A percentile compares a stretch with the other conserved stretches of the same genome.
Conservation (phyloP, 2,329 filamentous ascomycete genomes). For the Xylariaceae sp. region DNA sequence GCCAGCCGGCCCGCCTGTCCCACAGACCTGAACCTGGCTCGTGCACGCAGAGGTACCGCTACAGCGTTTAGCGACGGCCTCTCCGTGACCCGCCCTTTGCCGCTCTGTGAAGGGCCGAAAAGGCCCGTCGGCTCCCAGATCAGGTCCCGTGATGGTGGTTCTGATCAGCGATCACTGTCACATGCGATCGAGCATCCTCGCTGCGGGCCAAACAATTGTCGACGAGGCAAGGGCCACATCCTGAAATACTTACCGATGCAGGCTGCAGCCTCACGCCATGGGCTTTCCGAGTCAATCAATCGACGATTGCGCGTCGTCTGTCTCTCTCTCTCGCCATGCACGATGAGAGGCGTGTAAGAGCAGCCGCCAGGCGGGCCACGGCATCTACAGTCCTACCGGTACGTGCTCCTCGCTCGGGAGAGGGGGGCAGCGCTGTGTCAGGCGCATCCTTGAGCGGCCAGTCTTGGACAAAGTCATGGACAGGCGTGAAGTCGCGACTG, state of each 20-base stretch:
- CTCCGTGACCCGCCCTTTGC: slow-evolving; percentile 5
- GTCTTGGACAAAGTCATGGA: background rate
- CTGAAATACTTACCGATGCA: background rate
- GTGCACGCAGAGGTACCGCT: too few relatives aligned
- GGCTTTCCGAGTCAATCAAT: too few relatives aligned
- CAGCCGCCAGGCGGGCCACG: slow-evolving; percentile 5
- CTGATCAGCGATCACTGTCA: background rate
- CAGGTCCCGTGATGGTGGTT: background rate
- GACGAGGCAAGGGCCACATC: background rate
- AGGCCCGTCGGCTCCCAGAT: background rate
- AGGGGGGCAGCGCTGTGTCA: background rate
- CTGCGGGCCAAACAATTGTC: background rate
- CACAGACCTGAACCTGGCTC: too few relatives aligned
- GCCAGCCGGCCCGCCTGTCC: background rate
- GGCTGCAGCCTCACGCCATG: background rate
- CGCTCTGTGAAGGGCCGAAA: background rate
- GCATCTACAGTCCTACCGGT: background rate
- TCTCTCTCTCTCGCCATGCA: background rate
- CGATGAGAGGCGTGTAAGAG: slow-evolving; percentile 5
- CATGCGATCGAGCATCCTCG: background rate
- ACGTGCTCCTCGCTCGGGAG: background rate
- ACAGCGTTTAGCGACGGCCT: slow-evolving; percentile 8
- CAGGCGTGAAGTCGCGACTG: background rate
- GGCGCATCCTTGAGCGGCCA: background rate
- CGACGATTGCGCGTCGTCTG: too few relatives aligned